Conservation (phyloP, 345 rosid genomes). For the Orychophragmus violaceus region DNA sequence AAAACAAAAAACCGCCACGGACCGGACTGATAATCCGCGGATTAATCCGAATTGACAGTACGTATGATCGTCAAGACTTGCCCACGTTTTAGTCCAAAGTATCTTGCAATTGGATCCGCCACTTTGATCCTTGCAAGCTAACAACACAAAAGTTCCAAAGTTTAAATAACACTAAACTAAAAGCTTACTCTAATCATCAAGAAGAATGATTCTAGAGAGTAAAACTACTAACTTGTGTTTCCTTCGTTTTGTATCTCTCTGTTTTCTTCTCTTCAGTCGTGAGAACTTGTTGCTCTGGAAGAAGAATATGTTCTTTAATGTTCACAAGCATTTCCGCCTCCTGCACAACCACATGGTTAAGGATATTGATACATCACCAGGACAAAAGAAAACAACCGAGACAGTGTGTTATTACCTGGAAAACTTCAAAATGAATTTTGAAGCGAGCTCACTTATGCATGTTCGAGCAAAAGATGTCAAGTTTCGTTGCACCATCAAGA, state of each 20-base stretch:
- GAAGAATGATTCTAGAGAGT: not conserved
- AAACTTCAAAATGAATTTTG: slow-evolving; percentile 78
- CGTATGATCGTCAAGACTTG: slow-evolving; percentile 65
- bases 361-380: not conserved
- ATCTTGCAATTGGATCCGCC: slow-evolving; percentile 59
- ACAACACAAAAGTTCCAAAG: not conserved
- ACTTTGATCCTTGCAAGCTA: slow-evolving; percentile 61
- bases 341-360: slow-evolving; percentile 26
- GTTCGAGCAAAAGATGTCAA: slow-evolving; percentile 84
- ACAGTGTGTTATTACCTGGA: slow-evolving; percentile 45
- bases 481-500: slow-evolving; percentile 76
- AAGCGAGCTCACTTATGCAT: slow-evolving; percentile 63
- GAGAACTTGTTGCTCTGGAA: slow-evolving; percentile 71
- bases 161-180: not conserved
- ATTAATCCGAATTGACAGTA: too few species aligned
- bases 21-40: too few species aligned
- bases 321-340: slow-evolving; percentile 69
- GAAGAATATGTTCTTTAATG: slow-evolving; percentile 70
- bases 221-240: slow-evolving; percentile 52
- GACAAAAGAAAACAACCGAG: slow-evolving; percentile 30
- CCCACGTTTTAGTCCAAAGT: slow-evolving; percentile 61
- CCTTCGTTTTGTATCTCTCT: slow-evolving; percentile 71
- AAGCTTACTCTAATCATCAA: not conserved
- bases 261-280: slow-evolving; percentile 70
- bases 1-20: too few species aligned